A percentile compares a stretch with the other conserved stretches of the same genome.
Conservation (phyloP, 139 green algal species). For the Coccomyxa sp. region DNA sequence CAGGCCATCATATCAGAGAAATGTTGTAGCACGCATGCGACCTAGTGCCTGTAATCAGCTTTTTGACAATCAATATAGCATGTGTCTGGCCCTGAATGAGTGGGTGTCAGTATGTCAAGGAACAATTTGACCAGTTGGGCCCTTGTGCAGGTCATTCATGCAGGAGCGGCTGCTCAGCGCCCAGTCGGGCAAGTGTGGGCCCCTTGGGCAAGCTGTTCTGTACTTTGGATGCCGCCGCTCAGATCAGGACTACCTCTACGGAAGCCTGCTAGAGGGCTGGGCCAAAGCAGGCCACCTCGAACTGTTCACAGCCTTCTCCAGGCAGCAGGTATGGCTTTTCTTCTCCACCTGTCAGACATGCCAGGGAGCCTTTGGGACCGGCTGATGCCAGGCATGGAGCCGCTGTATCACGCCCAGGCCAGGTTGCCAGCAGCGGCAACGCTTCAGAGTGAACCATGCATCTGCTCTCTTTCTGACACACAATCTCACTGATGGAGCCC, state of each 20-base stretch:
- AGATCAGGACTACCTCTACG: conserved; percentile 87
- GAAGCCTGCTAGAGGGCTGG: conserved; percentile 64
- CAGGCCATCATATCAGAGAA: too few species aligned
- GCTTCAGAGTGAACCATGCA: neutral
- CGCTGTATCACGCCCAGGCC: neutral
- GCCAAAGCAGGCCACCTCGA: conserved; percentile 39
- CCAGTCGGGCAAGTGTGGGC: neutral
- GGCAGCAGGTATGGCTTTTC: conserved; percentile 59
- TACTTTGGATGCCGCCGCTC: conserved; percentile 84
- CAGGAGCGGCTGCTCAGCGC: conserved; percentile 17
- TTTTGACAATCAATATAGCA: too few species aligned
- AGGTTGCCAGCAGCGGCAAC: neutral
- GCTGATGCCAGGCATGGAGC: too few species aligned
- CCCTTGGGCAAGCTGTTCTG: conserved; percentile 44
- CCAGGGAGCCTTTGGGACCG: too few species aligned
- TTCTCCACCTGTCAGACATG: too few species aligned
- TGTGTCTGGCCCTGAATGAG: too few species aligned
- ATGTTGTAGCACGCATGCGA: too few species aligned
- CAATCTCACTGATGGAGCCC: too few species aligned
- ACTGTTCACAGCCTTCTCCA: conserved; percentile 80
- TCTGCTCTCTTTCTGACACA: neutral
- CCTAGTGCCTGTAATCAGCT: too few species aligned
- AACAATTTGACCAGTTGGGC: too few species aligned
- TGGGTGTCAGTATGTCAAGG: too few species aligned
- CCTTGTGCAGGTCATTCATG: conserved; percentile 34